A percentile compares a stretch with the other conserved stretches of the same genome.
Evolutionary conservation across 441 rosid species (phyloP).

Genomic region (Capsella rubella): DNA sequence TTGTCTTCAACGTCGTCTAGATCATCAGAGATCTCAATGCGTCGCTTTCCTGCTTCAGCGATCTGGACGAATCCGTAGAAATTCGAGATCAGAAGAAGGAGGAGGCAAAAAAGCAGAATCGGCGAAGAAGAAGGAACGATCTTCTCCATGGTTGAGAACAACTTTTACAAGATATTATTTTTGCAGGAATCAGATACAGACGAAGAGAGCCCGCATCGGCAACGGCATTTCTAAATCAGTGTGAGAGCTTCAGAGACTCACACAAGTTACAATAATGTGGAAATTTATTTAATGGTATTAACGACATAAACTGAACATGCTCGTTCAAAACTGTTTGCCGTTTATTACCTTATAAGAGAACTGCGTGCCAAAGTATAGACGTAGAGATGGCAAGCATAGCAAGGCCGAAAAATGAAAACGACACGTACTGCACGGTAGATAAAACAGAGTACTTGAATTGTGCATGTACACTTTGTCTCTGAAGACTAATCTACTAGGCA

Average conservation of each 20-base stretch:
- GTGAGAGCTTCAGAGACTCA: not conserved
- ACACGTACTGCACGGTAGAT: not conserved
- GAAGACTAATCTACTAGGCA: too few species aligned
- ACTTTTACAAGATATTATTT: not conserved
- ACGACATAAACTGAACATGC: conserved; percentile 31
- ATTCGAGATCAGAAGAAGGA: conserved; percentile 31
- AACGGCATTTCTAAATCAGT: conserved; percentile 24
- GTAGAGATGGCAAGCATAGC: not conserved
- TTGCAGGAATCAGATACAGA: not conserved
- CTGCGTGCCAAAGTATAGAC: not conserved
- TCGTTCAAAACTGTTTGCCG: conserved; percentile 9
- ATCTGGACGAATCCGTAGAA: conserved; percentile 38
- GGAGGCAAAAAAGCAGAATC: conserved; percentile 46
- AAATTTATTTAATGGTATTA: not conserved
- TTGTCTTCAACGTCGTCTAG: conserved; percentile 85
- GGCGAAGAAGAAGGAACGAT: not conserved
- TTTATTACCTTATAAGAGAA: not conserved
- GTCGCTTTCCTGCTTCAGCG: conserved; percentile 61
- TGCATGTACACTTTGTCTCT: too few species aligned
- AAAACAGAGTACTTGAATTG: too few species aligned
- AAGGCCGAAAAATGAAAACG: not conserved
- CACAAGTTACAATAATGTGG: not conserved
- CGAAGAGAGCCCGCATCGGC: not conserved
- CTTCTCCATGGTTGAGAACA: conserved; percentile 24
- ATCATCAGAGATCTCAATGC: conserved; percentile 80